These are phyloP conservation scores for Quercus ilex DNA, from an alignment of 306 rosid genomes.

Conservation along the genomic window DNA sequence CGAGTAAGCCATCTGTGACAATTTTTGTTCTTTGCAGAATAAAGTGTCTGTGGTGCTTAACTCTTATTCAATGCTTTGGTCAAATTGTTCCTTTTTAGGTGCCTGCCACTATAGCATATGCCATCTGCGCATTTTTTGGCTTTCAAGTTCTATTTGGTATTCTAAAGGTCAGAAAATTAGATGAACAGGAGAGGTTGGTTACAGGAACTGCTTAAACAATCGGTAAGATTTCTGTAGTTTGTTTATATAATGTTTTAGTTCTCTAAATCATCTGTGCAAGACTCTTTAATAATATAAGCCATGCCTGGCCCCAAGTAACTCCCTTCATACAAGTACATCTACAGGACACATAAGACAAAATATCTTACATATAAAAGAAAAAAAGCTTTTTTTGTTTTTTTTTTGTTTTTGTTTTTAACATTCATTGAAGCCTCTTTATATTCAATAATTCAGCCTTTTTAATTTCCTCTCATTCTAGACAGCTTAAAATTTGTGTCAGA, in stretches of 20 bases:
- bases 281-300: not conserved
- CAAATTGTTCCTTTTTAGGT: slow-evolving; percentile 46
- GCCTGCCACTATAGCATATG: slow-evolving; percentile 73
- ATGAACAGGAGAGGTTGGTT: slow-evolving; percentile 80
- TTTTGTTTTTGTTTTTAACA: not conserved
- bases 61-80: slow-evolving; percentile 18
- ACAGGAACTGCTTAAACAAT: slow-evolving; percentile 81
- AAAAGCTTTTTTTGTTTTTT: not conserved
- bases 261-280: not conserved
- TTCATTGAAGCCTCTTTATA: not conserved
- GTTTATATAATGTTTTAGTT: not conserved
- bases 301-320: not conserved
- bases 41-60: slow-evolving; percentile 4
- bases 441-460: not conserved
- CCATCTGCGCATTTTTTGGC: slow-evolving; percentile 70
- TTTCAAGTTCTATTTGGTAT: slow-evolving; percentile 89
- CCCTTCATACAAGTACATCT: not conserved
- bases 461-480: not conserved
- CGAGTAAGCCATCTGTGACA: slow-evolving; percentile 50
- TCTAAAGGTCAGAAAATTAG: slow-evolving; percentile 78
- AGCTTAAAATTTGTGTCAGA: not conserved
- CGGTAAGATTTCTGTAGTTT: slow-evolving; percentile 27
- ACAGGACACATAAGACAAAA: not conserved
- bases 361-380: not conserved
- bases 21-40: slow-evolving; percentile 3